A percentile compares a stretch with the other conserved stretches of the same genome.
Evolutionary conservation across 495 filamentous ascomycete species (phyloP).

Genomic region (Copromyces sp.): DNA sequence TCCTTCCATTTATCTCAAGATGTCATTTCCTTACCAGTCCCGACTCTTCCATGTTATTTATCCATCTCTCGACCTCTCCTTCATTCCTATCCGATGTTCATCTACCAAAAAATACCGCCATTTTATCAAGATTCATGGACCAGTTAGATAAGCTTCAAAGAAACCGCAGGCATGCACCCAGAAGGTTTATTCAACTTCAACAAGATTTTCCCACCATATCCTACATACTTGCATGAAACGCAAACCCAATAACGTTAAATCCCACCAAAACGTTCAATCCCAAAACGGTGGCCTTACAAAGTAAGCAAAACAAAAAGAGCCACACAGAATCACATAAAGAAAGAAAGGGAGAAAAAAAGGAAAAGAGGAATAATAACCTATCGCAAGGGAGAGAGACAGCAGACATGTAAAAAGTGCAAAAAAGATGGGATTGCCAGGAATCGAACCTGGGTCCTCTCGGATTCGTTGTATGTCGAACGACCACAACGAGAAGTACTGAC

Average conservation of each 20-base stretch:
- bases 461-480: background rate
- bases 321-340: too few species aligned
- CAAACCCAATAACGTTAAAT: too few species aligned
- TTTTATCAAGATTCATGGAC: background rate
- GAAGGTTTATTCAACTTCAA: background rate
- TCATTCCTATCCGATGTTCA: background rate
- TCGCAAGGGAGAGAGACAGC: too few species aligned
- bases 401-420: background rate
- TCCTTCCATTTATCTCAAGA: background rate
- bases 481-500: background rate
- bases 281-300: too few species aligned
- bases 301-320: too few species aligned
- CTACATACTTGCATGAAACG: background rate
- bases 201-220: background rate
- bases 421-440: background rate
- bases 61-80: background rate
- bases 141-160: background rate
- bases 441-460: background rate
- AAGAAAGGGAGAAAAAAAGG: too few species aligned
- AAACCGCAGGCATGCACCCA: background rate
- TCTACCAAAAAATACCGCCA: background rate
- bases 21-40: background rate
- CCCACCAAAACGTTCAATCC: too few species aligned
- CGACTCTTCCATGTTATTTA: background rate
- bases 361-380: too few species aligned